Evolutionary conservation across 2,329 filamentous ascomycete species (phyloP), one percentile per base, ranked within the genome.

Genomic region (Trichoderma atrobrunneum): DNA sequence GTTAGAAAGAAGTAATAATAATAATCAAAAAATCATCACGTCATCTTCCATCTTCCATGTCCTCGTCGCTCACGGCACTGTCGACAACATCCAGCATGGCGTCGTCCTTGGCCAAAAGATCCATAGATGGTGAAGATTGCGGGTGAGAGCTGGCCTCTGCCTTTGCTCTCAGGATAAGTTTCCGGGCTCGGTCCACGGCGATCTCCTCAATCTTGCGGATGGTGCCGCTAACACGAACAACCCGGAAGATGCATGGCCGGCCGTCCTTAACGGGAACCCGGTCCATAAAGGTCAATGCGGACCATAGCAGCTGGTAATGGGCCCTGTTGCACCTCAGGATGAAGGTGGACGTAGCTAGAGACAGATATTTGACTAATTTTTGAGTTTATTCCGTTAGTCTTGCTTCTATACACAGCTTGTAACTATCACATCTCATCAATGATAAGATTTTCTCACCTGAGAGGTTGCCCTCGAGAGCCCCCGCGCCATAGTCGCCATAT

Each of bases 171-270:
- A 92, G 84, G 73, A 97, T 91, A 71, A 94, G 87, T 71, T 87
- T 85, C 76, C 92, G 90, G 56, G 94, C 93, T 73, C 93, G 87
- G 5, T 91, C 87, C 77, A 98, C 92, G 43, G 94, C 94, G 81
- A 97, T 95, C 79, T 97, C 91, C 81, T 98, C 95, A 3, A 90
- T 92, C 81, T 97, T 97, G 76, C 91, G 91, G 78, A 99, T 97
- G 3, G 96, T 99, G 18, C 95, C 96, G 75, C 93, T 96, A 16
- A 98, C 93, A 73, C 93, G 88, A 7, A 97, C 89, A 16, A 99
- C 94, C 60, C 91, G 90, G 74, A 97, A 92, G 1, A 95, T 91
- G 77, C 95, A 97, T 0, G 88, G 85, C 72, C 87, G 85, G 28
- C 89, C 88, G 78, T 85, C 86, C 72, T 82, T 86, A 3, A 87